Conservation (phyloP, 1,284 basidiomycete species). For the Inonotus hispidus region DNA sequence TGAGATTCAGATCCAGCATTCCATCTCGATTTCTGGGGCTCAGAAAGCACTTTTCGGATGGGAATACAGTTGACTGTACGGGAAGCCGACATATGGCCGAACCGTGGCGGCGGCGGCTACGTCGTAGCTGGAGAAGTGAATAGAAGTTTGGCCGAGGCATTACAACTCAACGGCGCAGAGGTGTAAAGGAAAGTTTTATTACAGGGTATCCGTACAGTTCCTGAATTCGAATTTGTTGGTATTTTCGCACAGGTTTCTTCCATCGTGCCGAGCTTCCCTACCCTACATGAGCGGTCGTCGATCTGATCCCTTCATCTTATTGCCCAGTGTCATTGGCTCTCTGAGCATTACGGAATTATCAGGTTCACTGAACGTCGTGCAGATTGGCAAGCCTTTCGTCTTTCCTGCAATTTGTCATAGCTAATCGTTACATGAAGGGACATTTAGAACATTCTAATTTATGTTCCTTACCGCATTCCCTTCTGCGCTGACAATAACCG, state of each 20-base stretch:
- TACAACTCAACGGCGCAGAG: background rate
- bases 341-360: background rate
- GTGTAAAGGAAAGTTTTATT: background rate
- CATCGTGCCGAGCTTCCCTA: background rate
- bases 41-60: background rate
- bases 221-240: background rate
- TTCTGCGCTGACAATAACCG: background rate
- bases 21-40: background rate
- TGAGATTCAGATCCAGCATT: background rate
- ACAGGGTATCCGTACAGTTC: background rate
- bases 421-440: background rate
- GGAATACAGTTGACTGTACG: background rate
- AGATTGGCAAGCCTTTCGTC: background rate
- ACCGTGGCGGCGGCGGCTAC: background rate
- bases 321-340: background rate
- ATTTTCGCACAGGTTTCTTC: background rate
- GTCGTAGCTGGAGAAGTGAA: background rate
- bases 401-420: background rate
- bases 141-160: background rate
- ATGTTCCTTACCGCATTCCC: background rate
- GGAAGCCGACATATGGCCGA: background rate
- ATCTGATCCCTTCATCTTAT: background rate
- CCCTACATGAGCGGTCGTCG: background rate
- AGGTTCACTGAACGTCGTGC: background rate
- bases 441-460: background rate